Evolutionary conservation across 163 green algal species (phyloP).

Genomic region (Prototheca stagnorum): DNA sequence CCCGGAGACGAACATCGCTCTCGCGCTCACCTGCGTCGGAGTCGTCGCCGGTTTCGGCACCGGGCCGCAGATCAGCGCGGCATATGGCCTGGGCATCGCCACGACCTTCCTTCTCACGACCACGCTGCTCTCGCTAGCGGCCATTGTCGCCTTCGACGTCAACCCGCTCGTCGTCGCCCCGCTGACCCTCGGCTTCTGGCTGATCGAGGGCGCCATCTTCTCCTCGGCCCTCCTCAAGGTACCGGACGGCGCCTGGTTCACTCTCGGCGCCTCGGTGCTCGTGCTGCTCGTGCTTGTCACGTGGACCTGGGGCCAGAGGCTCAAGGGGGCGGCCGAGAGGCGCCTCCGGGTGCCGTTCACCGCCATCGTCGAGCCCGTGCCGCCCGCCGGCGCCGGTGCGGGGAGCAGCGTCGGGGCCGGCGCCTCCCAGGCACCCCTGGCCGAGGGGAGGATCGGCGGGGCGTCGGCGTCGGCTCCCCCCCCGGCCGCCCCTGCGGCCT

Average conservation of each 20-base stretch:
- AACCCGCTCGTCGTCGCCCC: constrained; percentile 6
- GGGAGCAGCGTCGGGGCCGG: too few relatives aligned
- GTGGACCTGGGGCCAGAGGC: too few relatives aligned
- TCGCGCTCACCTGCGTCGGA: constrained; percentile 30
- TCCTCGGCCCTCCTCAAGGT: constrained; percentile 4
- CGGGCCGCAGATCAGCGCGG: background rate
- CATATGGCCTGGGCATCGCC: constrained; percentile 1
- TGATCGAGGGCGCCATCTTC: constrained; percentile 1
- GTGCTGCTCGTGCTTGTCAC: constrained; percentile 1
- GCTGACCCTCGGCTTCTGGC: constrained; percentile 11
- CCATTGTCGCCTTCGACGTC: constrained; percentile 22
- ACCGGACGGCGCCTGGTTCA: constrained; percentile 9
- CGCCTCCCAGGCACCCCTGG: background rate
- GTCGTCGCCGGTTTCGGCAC: constrained; percentile 35
- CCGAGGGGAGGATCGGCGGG: background rate
- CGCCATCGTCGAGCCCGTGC: too few relatives aligned
- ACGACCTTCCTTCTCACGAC: constrained; percentile 2
- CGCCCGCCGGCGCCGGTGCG: constrained; percentile 1
- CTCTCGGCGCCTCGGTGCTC: background rate
- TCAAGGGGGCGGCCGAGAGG: too few relatives aligned
- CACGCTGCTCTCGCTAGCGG: constrained; percentile 11
- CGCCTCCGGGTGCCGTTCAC: too few relatives aligned
- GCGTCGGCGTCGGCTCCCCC: background rate
- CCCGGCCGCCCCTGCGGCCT: background rate
- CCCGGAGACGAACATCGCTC: constrained; percentile 37